Conservation (phyloP, 2,329 filamentous ascomycete species). For the Penicillium carneum region DNA sequence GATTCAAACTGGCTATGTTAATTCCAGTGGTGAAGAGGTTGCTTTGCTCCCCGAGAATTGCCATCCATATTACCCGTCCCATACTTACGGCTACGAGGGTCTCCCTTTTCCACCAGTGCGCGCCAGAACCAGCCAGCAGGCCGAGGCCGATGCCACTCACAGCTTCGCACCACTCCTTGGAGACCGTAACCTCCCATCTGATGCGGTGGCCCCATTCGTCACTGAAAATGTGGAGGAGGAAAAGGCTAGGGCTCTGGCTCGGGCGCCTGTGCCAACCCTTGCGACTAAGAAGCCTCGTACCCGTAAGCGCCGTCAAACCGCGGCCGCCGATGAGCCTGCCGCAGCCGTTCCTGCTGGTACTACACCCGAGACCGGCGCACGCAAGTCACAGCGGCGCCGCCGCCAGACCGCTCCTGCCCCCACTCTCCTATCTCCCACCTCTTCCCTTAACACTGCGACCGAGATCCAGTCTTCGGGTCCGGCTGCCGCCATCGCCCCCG, state of each 20-base stretch:
- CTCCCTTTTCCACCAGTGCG: conserved; percentile 32
- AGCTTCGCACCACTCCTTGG: conserved; percentile 34
- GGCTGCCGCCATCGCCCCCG: not conserved
- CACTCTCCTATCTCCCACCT: not conserved
- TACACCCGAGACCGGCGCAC: not conserved
- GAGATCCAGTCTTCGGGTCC: conserved; percentile 8
- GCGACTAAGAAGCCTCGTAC: conserved; percentile 18
- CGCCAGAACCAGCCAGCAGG: conserved; percentile 23
- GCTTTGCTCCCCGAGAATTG: conserved; percentile 16
- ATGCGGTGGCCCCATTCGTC: conserved; percentile 8
- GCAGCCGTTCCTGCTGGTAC: not conserved
- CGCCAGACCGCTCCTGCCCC: conserved; percentile 20
- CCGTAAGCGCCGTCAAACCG: conserved; percentile 22
- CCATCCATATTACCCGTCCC: conserved; percentile 24
- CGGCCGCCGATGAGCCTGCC: not conserved
- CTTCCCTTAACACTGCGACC: conserved; percentile 4
- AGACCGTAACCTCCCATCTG: conserved; percentile 30
- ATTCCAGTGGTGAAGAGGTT: conserved; percentile 29
- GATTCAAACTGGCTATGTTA: conserved; percentile 25
- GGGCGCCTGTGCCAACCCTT: not conserved
- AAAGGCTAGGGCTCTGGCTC: conserved; percentile 14
- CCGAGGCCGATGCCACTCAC: conserved; percentile 16
- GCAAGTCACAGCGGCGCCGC: conserved; percentile 18
- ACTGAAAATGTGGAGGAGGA: conserved; percentile 27
- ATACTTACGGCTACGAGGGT: conserved; percentile 27